Conservation (phyloP, 208 protist species). For the Wallacemonas sp. region DNA sequence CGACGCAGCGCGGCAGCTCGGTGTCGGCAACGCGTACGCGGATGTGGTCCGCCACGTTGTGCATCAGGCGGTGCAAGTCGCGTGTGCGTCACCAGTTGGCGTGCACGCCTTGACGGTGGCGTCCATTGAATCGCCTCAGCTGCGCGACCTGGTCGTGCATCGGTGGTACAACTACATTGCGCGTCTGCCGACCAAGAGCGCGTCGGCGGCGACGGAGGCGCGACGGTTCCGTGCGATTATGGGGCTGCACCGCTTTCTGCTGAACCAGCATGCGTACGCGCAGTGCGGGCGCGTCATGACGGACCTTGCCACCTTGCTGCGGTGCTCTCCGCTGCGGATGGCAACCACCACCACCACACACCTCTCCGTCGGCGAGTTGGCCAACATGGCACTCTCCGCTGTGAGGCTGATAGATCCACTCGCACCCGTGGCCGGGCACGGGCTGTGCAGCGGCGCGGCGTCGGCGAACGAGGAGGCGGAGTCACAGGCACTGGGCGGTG, state of each 20-base stretch:
- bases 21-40: slow-evolving; percentile 21
- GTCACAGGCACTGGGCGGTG: no score
- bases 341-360: slow-evolving; percentile 15
- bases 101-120: slow-evolving; percentile 40
- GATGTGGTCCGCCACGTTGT: slow-evolving; percentile 38
- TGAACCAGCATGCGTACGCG: slow-evolving; percentile 72
- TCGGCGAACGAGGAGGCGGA: slow-evolving; percentile 1
- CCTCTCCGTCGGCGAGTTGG: slow-evolving; percentile 55
- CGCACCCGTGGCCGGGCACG: slow-evolving; percentile 15
- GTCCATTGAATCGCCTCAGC: slow-evolving; percentile 20
- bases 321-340: slow-evolving; percentile 56
- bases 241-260: slow-evolving; percentile 71
- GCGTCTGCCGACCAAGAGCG: slow-evolving; percentile 55
- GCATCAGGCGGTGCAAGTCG: slow-evolving; percentile 31
- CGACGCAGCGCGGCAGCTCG: slow-evolving; percentile 23
- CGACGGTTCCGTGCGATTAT: slow-evolving; percentile 50
- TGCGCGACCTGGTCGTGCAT: slow-evolving; percentile 43
- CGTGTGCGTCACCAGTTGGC: slow-evolving; percentile 38
- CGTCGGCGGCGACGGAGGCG: slow-evolving; percentile 41
- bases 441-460: not conserved
- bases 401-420: slow-evolving; percentile 58
- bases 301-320: slow-evolving; percentile 60
- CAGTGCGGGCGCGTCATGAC: slow-evolving; percentile 75
- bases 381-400: slow-evolving; percentile 58
- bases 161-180: slow-evolving; percentile 69